Evolutionary conservation across 2,329 filamentous ascomycete species (phyloP).

Genomic region (Colletotrichum gloeosporioides): DNA sequence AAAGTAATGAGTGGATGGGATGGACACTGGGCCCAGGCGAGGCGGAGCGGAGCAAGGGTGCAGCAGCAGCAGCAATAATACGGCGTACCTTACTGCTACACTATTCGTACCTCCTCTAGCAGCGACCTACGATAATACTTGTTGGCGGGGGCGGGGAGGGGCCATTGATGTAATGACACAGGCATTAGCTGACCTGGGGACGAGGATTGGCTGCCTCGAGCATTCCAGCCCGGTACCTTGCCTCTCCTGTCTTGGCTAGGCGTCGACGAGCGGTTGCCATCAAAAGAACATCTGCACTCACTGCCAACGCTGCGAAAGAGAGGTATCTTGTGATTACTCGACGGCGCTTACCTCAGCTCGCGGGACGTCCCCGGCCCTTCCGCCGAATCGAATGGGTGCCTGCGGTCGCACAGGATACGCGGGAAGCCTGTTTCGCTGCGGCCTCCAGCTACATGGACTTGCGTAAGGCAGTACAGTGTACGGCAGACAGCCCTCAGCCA

Average conservation of each 20-base stretch:
- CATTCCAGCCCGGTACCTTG: neutral
- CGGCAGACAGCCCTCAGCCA: neutral
- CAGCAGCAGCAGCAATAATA: neutral
- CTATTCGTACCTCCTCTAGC: neutral
- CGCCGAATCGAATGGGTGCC: neutral
- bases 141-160: constrained; percentile 28
- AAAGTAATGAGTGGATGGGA: neutral
- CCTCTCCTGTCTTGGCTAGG: neutral
- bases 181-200: neutral
- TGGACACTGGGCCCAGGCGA: neutral
- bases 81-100: too few species aligned
- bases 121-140: neutral
- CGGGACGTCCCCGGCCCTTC: neutral
- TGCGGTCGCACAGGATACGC: neutral
- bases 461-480: constrained; percentile 30
- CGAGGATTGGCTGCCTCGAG: neutral
- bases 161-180: constrained; percentile 36
- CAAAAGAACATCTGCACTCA: neutral
- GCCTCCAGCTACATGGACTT: constrained; percentile 37
- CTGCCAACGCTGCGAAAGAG: neutral
- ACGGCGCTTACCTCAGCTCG: neutral
- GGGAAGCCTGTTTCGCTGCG: constrained; percentile 1
- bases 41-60: neutral
- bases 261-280: neutral
- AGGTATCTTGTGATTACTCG: neutral